phyloP scores from a whole-genome alignment of 331 rosid genomes.

The Malus hybrid region DNA sequence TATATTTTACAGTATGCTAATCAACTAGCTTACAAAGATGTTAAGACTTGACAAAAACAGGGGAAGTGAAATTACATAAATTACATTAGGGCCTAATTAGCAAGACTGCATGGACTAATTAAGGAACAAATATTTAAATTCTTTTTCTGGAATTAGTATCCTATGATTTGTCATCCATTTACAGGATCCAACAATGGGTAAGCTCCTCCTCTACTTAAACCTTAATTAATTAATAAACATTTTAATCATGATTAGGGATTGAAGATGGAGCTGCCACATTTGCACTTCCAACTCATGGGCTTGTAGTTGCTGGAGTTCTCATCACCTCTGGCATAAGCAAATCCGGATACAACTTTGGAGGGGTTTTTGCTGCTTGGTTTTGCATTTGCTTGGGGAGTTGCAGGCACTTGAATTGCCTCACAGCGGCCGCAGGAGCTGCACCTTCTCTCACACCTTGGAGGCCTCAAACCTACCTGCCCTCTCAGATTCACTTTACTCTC shows the following conservation, averaged over 20 bases:
- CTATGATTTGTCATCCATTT: constrained; percentile 14
- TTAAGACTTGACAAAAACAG: not conserved
- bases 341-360: constrained; percentile 28
- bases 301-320: constrained; percentile 65
- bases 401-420: constrained; percentile 79
- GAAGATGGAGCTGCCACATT: constrained; percentile 77
- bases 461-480: constrained; percentile 77
- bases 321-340: constrained; percentile 39
- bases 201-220: not conserved
- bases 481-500: constrained; percentile 36
- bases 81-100: not conserved
- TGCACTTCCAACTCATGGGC: constrained; percentile 98
- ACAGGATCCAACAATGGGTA: constrained; percentile 14
- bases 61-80: not conserved
- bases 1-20: not conserved
- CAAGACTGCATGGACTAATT: no score
- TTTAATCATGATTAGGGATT: constrained; percentile 40
- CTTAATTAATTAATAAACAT: constrained; percentile 1
- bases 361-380: constrained; percentile 31
- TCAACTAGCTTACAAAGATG: not conserved
- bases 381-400: constrained; percentile 43
- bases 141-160: not conserved
- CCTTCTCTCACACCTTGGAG: constrained; percentile 82
- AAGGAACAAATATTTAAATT: not conserved
- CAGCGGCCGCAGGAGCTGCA: constrained; percentile 73